phyloP scores from a whole-genome alignment of 2,329 filamentous ascomycete species.

The Colletotrichum paranaense region DNA sequence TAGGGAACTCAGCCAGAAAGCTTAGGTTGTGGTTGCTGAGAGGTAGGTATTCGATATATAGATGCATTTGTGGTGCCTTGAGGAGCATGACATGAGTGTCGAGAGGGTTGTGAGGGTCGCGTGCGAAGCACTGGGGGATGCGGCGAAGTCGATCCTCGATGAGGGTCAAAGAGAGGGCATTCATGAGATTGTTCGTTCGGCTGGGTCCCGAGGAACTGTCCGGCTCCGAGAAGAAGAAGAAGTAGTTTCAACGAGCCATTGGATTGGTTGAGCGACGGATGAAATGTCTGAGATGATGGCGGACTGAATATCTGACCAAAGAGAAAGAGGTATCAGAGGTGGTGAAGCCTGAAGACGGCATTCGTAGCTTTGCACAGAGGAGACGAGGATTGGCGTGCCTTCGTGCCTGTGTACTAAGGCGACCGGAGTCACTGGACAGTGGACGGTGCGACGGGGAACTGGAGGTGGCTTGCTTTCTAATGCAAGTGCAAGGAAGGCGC shows the following conservation, averaged over 20 bases:
- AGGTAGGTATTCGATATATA: background rate
- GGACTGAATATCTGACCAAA: background rate
- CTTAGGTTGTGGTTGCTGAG: background rate
- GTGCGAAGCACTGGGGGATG: background rate
- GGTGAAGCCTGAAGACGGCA: no score
- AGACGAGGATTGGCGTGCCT: background rate
- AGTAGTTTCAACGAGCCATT: background rate
- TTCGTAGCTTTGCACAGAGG: background rate
- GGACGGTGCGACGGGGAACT: slow-evolving; percentile 7
- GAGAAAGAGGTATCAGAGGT: background rate
- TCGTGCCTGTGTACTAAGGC: background rate
- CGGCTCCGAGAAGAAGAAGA: background rate
- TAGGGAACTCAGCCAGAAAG: background rate
- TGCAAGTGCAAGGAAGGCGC: slow-evolving; percentile 26
- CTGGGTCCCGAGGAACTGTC: background rate
- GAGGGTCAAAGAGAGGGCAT: background rate
- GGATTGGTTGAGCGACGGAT: background rate
- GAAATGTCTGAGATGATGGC: slow-evolving; percentile 6
- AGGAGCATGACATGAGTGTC: background rate
- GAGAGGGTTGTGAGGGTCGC: background rate
- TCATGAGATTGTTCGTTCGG: background rate
- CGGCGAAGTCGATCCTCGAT: background rate
- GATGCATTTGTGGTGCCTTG: background rate
- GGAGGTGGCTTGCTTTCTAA: slow-evolving; percentile 24
- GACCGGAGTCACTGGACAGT: no score